Evolutionary conservation across 139 green algal genomes (phyloP).

Genomic region (Parachlorella kessleri): DNA sequence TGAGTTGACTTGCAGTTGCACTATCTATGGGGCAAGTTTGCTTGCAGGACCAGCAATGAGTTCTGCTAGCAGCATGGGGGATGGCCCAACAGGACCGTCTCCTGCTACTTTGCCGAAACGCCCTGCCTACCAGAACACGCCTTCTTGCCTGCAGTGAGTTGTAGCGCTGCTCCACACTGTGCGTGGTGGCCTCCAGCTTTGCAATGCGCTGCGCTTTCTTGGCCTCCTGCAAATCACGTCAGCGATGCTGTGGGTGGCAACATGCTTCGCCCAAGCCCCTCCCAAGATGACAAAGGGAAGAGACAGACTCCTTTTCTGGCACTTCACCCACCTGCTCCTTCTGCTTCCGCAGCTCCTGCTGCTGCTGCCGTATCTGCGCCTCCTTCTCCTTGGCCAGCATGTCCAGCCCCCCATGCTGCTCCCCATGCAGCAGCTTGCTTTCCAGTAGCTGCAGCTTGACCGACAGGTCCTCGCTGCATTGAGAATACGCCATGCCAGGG

Average conservation of each 20-base stretch:
- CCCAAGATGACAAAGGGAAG: no score
- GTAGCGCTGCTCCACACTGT: constrained; percentile 63
- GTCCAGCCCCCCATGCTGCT: constrained; percentile 57
- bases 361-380: constrained; percentile 32
- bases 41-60: no score
- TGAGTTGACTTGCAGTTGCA: no score
- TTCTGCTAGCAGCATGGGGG: no score
- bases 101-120: no score
- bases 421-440: constrained; percentile 69
- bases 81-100: neutral
- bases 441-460: constrained; percentile 72
- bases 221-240: constrained; percentile 48
- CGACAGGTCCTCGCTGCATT: constrained; percentile 51
- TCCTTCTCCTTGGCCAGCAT: constrained; percentile 62
- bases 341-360: constrained; percentile 42
- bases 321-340: neutral
- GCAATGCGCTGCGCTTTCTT: constrained; percentile 52
- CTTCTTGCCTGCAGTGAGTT: constrained; percentile 43
- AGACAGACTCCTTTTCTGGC: no score
- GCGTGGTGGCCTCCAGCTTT: constrained; percentile 61
- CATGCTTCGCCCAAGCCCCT: no score
- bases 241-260: no score
- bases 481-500: no score
- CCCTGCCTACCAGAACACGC: no score
- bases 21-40: no score